These are phyloP conservation scores for Panaeolus papilionaceus DNA, from an alignment of 768 basidiomycete genomes.

Conservation along the genomic window DNA sequence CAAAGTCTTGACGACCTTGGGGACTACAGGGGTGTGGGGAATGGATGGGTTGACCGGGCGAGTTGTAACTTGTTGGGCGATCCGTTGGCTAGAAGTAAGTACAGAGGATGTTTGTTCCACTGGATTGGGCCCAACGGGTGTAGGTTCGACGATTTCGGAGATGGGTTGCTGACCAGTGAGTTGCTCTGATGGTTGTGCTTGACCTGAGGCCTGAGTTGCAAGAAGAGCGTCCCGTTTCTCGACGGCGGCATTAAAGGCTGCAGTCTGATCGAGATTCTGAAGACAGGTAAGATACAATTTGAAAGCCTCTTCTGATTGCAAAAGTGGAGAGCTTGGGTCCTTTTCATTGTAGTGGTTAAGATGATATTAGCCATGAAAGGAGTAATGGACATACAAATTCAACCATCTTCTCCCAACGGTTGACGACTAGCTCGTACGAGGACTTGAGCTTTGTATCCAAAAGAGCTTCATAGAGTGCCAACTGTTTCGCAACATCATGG, in stretches of 20 bases:
- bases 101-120: slow-evolving; percentile 15
- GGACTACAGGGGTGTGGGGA: neutral
- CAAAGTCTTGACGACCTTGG: neutral
- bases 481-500: slow-evolving; percentile 70
- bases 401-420: slow-evolving; percentile 82
- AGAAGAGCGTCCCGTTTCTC: slow-evolving; percentile 71
- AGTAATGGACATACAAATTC: slow-evolving; percentile 70
- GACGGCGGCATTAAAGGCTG: slow-evolving; percentile 69
- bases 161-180: slow-evolving; percentile 26
- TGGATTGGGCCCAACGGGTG: slow-evolving; percentile 21
- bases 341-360: slow-evolving; percentile 34
- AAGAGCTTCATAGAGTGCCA: slow-evolving; percentile 73
- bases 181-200: slow-evolving; percentile 20
- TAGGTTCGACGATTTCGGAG: slow-evolving; percentile 16
- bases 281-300: slow-evolving; percentile 77
- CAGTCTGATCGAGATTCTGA: slow-evolving; percentile 58
- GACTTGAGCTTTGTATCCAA: slow-evolving; percentile 66
- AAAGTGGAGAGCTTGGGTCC: slow-evolving; percentile 73
- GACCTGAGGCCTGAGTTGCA: slow-evolving; percentile 35
- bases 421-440: slow-evolving; percentile 75
- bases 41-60: neutral
- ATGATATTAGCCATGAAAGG: neutral
- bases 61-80: slow-evolving; percentile 49
- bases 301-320: slow-evolving; percentile 76
- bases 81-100: slow-evolving; percentile 42